A percentile compares a stretch with the other conserved stretches of the same genome.
Evolutionary conservation across 768 basidiomycete species (phyloP).

Genomic region (Suillus bovinus): DNA sequence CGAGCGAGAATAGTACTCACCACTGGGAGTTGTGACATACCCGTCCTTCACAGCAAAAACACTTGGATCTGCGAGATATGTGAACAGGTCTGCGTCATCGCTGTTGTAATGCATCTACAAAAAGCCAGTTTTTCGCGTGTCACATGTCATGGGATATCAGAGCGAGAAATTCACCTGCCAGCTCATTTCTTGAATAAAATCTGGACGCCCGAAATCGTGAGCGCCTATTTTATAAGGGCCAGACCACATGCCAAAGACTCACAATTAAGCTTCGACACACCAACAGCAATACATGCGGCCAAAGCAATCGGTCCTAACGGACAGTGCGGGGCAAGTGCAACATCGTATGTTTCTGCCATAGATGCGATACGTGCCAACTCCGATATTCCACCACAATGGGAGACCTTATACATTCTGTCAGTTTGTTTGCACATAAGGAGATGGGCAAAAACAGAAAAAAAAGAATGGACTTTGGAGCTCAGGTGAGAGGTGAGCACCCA

Average conservation of each 20-base stretch:
- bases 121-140: not conserved
- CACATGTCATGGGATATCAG: not conserved
- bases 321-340: slow-evolving; percentile 72
- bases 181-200: slow-evolving; percentile 67
- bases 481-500: slow-evolving; percentile 27
- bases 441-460: not conserved
- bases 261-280: slow-evolving; percentile 60
- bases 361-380: slow-evolving; percentile 59
- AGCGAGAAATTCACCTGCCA: slow-evolving; percentile 43
- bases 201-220: slow-evolving; percentile 25
- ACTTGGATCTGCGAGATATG: slow-evolving; percentile 52
- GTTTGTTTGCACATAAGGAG: not conserved
- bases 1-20: slow-evolving; percentile 23
- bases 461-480: not conserved
- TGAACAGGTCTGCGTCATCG: slow-evolving; percentile 57
- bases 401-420: slow-evolving; percentile 36
- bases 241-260: slow-evolving; percentile 19
- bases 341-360: slow-evolving; percentile 67
- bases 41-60: slow-evolving; percentile 58
- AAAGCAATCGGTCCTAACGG: slow-evolving; percentile 71
- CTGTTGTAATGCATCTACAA: slow-evolving; percentile 64
- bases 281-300: slow-evolving; percentile 70
- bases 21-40: slow-evolving; percentile 45
- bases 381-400: slow-evolving; percentile 61
- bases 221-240: too few species aligned